These are phyloP conservation scores for Ostreobium quekettii DNA, from an alignment of 139 green algal genomes.

Conservation along the genomic window DNA sequence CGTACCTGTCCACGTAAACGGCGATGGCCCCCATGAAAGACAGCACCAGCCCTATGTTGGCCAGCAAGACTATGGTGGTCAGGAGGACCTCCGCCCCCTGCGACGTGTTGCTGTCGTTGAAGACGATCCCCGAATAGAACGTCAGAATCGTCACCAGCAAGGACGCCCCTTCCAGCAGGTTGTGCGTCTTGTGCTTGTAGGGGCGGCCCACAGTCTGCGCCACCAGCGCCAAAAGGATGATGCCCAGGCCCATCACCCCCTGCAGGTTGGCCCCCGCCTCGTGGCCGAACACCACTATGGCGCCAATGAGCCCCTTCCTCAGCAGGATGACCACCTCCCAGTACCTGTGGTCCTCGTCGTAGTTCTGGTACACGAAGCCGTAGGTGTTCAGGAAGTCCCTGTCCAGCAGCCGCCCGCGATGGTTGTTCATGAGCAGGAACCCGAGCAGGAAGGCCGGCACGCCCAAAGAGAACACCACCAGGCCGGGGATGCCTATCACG, in stretches of 20 bases:
- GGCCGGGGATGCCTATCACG: slow-evolving; percentile 7
- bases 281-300: slow-evolving; percentile 18
- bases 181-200: slow-evolving; percentile 18
- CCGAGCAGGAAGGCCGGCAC: slow-evolving; percentile 12
- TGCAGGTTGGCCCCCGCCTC: slow-evolving; percentile 15
- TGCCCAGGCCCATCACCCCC: slow-evolving; percentile 11
- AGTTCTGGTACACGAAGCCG: slow-evolving; percentile 20
- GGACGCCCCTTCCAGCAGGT: slow-evolving; percentile 11
- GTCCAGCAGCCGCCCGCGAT: neutral
- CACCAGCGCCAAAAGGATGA: slow-evolving; percentile 7
- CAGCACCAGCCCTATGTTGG: neutral
- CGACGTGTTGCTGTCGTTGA: slow-evolving; percentile 18
- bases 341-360: slow-evolving; percentile 3
- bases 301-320: slow-evolving; percentile 12
- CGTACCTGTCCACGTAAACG: slow-evolving; percentile 15
- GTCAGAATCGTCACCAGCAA: slow-evolving; percentile 16
- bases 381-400: slow-evolving; percentile 17
- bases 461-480: slow-evolving; percentile 14
- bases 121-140: slow-evolving; percentile 19
- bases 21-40: slow-evolving; percentile 1
- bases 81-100: slow-evolving; percentile 4
- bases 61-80: slow-evolving; percentile 1
- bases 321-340: slow-evolving; percentile 20
- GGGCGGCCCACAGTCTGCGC: slow-evolving; percentile 5
- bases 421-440: slow-evolving; percentile 8